A percentile compares a stretch with the other conserved stretches of the same genome.
Evolutionary conservation across 192 early-diverging fungal species (phyloP).

Genomic region (Rhizophagus clarus): DNA sequence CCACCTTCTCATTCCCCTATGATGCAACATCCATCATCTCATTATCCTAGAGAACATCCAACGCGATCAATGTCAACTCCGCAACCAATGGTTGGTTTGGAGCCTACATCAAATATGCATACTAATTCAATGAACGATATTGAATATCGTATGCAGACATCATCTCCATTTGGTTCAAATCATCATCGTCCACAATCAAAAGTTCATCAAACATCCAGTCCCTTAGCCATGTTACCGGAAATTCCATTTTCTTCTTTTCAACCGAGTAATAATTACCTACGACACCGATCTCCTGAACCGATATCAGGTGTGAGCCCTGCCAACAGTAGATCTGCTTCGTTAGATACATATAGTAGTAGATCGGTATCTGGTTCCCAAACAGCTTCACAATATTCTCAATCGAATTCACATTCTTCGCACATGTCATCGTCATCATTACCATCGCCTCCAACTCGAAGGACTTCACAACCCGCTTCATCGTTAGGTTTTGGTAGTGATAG

Average conservation of each 20-base stretch:
- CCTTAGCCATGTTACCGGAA: constrained; percentile 28
- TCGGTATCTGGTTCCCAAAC: neutral
- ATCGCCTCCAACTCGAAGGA: neutral
- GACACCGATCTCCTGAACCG: constrained; percentile 25
- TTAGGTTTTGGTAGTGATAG: constrained; percentile 28
- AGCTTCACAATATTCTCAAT: neutral
- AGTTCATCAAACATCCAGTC: constrained; percentile 24
- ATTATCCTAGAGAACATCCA: constrained; percentile 25
- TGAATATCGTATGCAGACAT: neutral
- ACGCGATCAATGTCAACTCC: neutral
- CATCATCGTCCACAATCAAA: constrained; percentile 1
- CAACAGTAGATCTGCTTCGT: neutral
- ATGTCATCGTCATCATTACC: constrained; percentile 11
- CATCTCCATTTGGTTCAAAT: neutral
- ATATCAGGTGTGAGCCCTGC: constrained; percentile 4
- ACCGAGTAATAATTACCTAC: constrained; percentile 25
- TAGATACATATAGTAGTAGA: constrained; percentile 1
- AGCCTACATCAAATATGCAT: constrained; percentile 4
- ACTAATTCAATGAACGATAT: neutral
- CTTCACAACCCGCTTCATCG: constrained; percentile 24
- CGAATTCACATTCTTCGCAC: neutral
- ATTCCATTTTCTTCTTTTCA: constrained; percentile 23
- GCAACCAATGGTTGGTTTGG: constrained; percentile 21
- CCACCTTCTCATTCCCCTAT: neutral
- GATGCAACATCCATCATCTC: constrained; percentile 6